phyloP scores from a whole-genome alignment of 257 asterid species.

The Plantago ovata region DNA sequence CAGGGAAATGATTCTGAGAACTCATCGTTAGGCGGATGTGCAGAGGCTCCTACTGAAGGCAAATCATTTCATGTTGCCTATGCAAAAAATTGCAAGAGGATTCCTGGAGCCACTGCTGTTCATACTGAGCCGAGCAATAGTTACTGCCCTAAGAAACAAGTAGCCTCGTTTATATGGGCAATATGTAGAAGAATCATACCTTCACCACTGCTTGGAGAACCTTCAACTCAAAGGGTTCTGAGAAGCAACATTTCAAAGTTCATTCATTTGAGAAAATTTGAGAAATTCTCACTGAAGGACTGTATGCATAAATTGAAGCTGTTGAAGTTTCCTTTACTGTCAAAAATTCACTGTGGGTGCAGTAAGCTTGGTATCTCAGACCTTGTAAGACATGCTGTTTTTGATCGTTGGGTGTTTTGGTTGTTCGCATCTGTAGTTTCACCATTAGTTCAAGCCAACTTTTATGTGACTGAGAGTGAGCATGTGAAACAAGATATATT shows the following conservation, averaged over 20 bases:
- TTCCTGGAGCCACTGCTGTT: constrained; percentile 24
- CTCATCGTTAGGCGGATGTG: constrained; percentile 16
- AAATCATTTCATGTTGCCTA: constrained; percentile 24
- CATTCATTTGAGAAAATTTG: constrained; percentile 69
- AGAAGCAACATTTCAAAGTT: constrained; percentile 68
- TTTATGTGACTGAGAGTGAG: constrained; percentile 80
- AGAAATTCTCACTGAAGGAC: constrained; percentile 71
- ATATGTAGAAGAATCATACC: constrained; percentile 83
- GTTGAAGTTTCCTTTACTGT: constrained; percentile 49
- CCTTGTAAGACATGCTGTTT: constrained; percentile 40
- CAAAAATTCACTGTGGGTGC: constrained; percentile 24
- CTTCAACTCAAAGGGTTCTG: constrained; percentile 64
- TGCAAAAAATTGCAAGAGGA: constrained; percentile 21
- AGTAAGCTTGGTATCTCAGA: constrained; percentile 27
- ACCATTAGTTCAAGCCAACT: constrained; percentile 73
- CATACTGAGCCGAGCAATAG: constrained; percentile 36
- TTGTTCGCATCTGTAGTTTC: constrained; percentile 53
- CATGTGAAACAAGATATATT: constrained; percentile 60
- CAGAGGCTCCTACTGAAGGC: constrained; percentile 18
- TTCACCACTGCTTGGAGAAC: constrained; percentile 55
- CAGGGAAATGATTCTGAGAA: constrained; percentile 37
- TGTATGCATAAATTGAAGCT: constrained; percentile 59
- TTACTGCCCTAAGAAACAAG: constrained; percentile 63
- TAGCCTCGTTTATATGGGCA: constrained; percentile 84
- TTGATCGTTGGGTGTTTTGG: constrained; percentile 77